A percentile compares a stretch with the other conserved stretches of the same genome.
phyloP scores from a whole-genome alignment of 2,329 filamentous ascomycete genomes.

The Bertia moriformis region DNA sequence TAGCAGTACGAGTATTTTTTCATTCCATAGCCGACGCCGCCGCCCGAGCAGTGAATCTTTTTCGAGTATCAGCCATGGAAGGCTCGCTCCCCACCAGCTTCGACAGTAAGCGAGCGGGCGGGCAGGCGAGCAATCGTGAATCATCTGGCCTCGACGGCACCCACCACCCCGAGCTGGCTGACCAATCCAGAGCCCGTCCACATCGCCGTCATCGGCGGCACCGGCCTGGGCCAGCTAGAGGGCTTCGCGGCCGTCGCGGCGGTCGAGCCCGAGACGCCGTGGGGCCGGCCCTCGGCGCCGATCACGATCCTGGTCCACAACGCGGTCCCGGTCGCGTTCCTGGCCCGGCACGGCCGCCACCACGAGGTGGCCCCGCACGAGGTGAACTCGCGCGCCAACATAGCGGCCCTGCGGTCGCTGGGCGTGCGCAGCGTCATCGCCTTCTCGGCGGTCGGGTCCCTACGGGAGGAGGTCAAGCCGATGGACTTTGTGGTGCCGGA shows the following conservation, averaged over 20 bases:
- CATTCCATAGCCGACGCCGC: too few relatives aligned
- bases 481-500: conserved; percentile 94
- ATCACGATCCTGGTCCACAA: conserved; percentile 83
- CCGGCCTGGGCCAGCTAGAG: conserved; percentile 74
- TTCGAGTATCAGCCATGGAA: conserved; percentile 28
- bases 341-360: conserved; percentile 78
- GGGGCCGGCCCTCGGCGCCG: conserved; percentile 63
- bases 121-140: conserved; percentile 6
- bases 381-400: conserved; percentile 87
- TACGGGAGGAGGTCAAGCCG: conserved; percentile 84
- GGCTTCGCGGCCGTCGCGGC: conserved; percentile 74
- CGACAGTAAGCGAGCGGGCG: conserved; percentile 33
- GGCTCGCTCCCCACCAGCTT: conserved; percentile 42
- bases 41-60: too few relatives aligned
- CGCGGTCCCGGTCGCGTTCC: conserved; percentile 73
- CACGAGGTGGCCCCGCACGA: conserved; percentile 89
- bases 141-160: conserved; percentile 2
- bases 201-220: conserved; percentile 86
- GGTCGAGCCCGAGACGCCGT: conserved; percentile 67
- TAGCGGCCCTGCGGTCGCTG: conserved; percentile 79
- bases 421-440: conserved; percentile 85
- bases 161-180: neutral
- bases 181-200: conserved; percentile 44
- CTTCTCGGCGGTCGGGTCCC: conserved; percentile 84
- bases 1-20: too few relatives aligned